Base-by-base conservation (phyloP, 148 eudicot genomes). In the Rheum nobile region DNA sequence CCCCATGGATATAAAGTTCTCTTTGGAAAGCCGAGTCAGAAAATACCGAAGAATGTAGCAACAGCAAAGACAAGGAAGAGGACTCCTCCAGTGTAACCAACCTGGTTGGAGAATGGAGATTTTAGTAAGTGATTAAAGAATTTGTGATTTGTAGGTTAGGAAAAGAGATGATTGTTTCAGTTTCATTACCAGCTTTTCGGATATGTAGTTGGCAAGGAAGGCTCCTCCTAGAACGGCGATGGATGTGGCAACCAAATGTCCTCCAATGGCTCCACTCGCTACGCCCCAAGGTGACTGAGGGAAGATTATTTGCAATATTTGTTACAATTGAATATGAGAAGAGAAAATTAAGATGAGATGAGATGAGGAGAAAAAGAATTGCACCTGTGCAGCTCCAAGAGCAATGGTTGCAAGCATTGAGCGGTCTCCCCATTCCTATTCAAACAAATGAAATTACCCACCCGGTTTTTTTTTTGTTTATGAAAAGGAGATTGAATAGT, bases 331-430 rank as follows among this genome's bases (percentile, higher is more conserved):
- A 29, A 13, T 59, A 0, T 10, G 29, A 29, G 17, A 14, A 32
- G 3, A 9, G 4, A 32, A 12, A n/a, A 55, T 24, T 55, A 22
- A 4, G 39, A 3, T 5, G 0, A 9, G 21, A 12, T 12, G 31
- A 17, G 0, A 6, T 4, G 8, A 65, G 32, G 16, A 6, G 10
- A 5, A 1, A 32, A 26, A 17, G 70, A 65, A 32, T 16, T 16
- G 28, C 80, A 95, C 98, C 98, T 95, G 98, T 43, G 98, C 97
- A 47, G 97, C 98, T 52, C 93, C 98, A 55, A 91, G 96, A 76
- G 98, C 98, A 78, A 95, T 91, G 74, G 98, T 95, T 54, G 98
- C 98, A 79, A 95, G 87, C 98, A 95, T 95, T 34, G 98, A 95
- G 63, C 97, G 97, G 72, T 95, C 98, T 80, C 98, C 98, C 97